Conservation (phyloP, 495 filamentous ascomycete genomes). For the Penicillium egyptiacum region DNA sequence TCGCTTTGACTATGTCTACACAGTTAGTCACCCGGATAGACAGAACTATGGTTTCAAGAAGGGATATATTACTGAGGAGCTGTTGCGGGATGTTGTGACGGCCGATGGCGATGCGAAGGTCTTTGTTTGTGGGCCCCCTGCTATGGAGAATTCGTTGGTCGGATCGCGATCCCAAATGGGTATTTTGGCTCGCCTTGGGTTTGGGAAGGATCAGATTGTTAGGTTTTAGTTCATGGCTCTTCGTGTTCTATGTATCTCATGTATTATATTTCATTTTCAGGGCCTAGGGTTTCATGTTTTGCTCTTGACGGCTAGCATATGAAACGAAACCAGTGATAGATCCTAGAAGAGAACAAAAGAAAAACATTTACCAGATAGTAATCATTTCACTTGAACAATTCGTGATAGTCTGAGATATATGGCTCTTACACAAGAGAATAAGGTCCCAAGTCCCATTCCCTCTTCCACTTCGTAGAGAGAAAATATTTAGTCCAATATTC, state of each 20-base stretch:
- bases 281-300: neutral
- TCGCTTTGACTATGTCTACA: conserved; percentile 60
- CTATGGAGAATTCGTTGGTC: conserved; percentile 59
- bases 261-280: neutral
- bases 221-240: conserved; percentile 42
- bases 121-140: conserved; percentile 65
- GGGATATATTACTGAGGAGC: conserved; percentile 57
- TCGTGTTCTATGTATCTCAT: neutral
- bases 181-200: conserved; percentile 53
- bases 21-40: conserved; percentile 50
- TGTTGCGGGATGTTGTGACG: conserved; percentile 51
- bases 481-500: neutral
- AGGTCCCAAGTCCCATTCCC: neutral
- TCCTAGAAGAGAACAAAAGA: neutral
- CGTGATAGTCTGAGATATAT: neutral
- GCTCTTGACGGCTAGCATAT: neutral
- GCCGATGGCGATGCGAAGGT: conserved; percentile 52
- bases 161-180: conserved; percentile 41
- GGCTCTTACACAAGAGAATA: neutral
- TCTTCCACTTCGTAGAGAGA: neutral
- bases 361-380: neutral
- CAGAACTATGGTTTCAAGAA: conserved; percentile 39
- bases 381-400: neutral
- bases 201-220: conserved; percentile 53
- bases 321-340: neutral